These are phyloP conservation scores for Parafenestella ontariensis DNA, from an alignment of 2,329 filamentous ascomycete species.

Conservation along the genomic window DNA sequence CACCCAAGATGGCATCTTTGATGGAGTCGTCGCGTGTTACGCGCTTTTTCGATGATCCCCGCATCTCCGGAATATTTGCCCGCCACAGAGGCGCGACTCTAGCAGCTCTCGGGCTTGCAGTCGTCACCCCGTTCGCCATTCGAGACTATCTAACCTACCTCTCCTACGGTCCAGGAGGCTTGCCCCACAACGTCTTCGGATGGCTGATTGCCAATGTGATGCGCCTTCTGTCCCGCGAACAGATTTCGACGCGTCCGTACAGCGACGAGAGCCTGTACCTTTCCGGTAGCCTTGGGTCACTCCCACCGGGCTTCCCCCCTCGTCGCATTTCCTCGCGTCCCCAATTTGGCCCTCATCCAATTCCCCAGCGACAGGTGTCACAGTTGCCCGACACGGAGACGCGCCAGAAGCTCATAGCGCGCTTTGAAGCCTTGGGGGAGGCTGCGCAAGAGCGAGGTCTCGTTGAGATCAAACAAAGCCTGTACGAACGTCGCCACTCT, in stretches of 20 bases:
- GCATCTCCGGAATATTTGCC: constrained; percentile 2
- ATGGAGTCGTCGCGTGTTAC: background rate
- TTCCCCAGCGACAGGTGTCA: constrained; percentile 26
- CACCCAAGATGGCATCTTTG: background rate
- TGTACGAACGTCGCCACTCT: constrained; percentile 21
- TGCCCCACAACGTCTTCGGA: constrained; percentile 53
- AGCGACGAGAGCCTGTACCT: constrained; percentile 18
- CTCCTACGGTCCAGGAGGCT: constrained; percentile 54
- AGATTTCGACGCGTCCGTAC: constrained; percentile 32
- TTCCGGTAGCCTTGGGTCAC: constrained; percentile 16
- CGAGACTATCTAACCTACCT: constrained; percentile 43
- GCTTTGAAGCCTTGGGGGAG: background rate
- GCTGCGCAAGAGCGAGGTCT: constrained; percentile 20
- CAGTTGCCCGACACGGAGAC: constrained; percentile 24
- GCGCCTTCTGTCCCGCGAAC: constrained; percentile 47
- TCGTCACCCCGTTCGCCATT: constrained; percentile 19
- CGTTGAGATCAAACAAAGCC: constrained; percentile 20
- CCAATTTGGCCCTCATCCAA: constrained; percentile 21
- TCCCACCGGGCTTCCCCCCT: constrained; percentile 20
- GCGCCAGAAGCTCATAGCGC: constrained; percentile 7
- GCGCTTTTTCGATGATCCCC: background rate
- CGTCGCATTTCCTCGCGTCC: constrained; percentile 18
- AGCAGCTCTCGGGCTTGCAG: constrained; percentile 12
- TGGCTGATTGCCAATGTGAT: constrained; percentile 46
- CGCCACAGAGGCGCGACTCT: constrained; percentile 16